Percentiles rank a stretch among this genome's conserved stretches.
Evolutionary conservation across 768 basidiomycete genomes (phyloP).

Genomic region (Psilocybe sp.): DNA sequence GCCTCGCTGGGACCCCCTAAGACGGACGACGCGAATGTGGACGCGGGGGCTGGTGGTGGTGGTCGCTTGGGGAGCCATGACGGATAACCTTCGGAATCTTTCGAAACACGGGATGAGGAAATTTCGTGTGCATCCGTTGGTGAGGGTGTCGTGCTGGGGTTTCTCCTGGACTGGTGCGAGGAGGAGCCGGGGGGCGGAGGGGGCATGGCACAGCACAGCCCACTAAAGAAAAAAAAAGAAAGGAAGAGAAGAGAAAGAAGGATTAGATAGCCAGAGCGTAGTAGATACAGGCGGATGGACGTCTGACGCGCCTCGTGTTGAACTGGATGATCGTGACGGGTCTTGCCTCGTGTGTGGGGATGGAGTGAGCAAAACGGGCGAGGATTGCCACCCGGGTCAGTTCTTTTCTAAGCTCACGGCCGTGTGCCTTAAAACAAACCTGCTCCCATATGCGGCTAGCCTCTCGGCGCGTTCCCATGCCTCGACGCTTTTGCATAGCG

Average conservation of each 20-base stretch:
- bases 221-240: neutral
- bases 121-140: slow-evolving; percentile 10
- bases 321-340: slow-evolving; percentile 12
- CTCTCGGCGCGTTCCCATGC: slow-evolving; percentile 8
- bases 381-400: slow-evolving; percentile 11
- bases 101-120: slow-evolving; percentile 15
- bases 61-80: slow-evolving; percentile 83
- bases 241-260: slow-evolving; percentile 2
- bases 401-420: slow-evolving; percentile 5
- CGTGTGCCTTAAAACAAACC: slow-evolving; percentile 21
- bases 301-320: slow-evolving; percentile 17
- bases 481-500: neutral
- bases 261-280: slow-evolving; percentile 11
- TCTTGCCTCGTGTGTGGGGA: slow-evolving; percentile 18
- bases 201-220: slow-evolving; percentile 2
- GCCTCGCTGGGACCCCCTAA: slow-evolving; percentile 18
- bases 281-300: neutral
- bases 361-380: slow-evolving; percentile 9
- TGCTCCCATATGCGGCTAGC: slow-evolving; percentile 12
- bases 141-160: slow-evolving; percentile 8
- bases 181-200: slow-evolving; percentile 11
- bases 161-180: slow-evolving; percentile 7
- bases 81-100: slow-evolving; percentile 68
- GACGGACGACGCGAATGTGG: slow-evolving; percentile 61
- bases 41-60: slow-evolving; percentile 70